Evolutionary conservation across 176 grass and related monocot genomes (phyloP).

Genomic region (Miscanthus lutarioriparius): DNA sequence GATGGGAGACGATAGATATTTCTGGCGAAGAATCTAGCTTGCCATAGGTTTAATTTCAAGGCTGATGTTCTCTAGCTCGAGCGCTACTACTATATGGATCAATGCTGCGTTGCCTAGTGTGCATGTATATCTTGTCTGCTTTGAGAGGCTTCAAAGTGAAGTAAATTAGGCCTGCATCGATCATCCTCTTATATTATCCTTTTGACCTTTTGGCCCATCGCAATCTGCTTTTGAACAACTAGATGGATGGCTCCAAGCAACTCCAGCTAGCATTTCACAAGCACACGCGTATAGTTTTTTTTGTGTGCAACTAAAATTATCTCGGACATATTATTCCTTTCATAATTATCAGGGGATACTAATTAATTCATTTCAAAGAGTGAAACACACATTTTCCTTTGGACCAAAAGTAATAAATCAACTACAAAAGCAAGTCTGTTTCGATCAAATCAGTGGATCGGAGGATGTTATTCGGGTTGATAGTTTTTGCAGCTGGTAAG

Average conservation of each 20-base stretch:
- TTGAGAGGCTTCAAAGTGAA: not conserved
- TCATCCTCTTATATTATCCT: not conserved
- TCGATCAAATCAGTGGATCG: too few species aligned
- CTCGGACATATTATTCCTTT: not conserved
- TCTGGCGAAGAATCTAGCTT: slow-evolving; percentile 6
- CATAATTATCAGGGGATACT: not conserved
- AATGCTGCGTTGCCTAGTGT: not conserved
- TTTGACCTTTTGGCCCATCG: slow-evolving; percentile 3
- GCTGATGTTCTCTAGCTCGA: not conserved
- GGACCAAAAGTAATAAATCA: too few species aligned
- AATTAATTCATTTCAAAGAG: not conserved
- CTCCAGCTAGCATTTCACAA: not conserved
- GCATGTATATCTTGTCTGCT: not conserved
- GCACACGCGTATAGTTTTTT: not conserved
- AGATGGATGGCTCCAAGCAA: not conserved
- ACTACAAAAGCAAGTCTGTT: too few species aligned
- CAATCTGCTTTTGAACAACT: slow-evolving; percentile 12
- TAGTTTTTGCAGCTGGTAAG: too few species aligned
- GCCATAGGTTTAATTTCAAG: not conserved
- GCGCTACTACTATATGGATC: not conserved
- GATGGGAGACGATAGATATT: not conserved
- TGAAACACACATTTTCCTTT: not conserved
- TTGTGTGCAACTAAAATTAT: not conserved
- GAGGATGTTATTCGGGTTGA: too few species aligned
- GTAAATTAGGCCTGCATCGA: not conserved